Base-by-base conservation (phyloP, 192 early-diverging fungal genomes). In the Diversispora epigaea region DNA sequence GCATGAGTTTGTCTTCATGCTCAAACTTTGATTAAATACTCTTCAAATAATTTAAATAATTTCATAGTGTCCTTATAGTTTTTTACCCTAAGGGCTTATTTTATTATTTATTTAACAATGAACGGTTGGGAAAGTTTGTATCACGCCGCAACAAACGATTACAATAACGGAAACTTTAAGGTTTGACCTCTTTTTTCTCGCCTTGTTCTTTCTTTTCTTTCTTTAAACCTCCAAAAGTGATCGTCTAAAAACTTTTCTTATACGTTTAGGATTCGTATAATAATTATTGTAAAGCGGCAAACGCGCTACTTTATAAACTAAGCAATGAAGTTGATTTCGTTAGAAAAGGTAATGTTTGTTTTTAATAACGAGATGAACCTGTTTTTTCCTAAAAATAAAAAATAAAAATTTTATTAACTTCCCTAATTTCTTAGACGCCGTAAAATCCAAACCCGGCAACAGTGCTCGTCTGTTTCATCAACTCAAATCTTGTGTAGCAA, bases 241-340 rank as follows among this genome's bases (percentile, higher is more conserved):
- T 21, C 65, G 22, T 41, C 21, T 63, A 63, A 63, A 63, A 3
- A 9, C 11, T 64, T 63, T n/a, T 65, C 63, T 10, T 63, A 4
- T 50, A 65, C 44, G n/a, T 19, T 17, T 41, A 75, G 73, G 62
- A 64, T 7, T 62, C 73, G 9, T 75, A 75, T 25, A 14, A 0
- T 39, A 65, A 65, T 40, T 64, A 75, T 55, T 54, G 63, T n/a
- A 75, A 75, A 54, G 39, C 60, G 52, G 61, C 73, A 46, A 52
- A 2, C 25, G 61, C 62, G 25, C 17, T 75, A 40, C n/a, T 75
- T 7, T 41, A 54, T 14, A 75, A 75, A 17, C 61, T 75, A 19
- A 41, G 2, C 22, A 6, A 46, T 40, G 73, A 75, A 22, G 73
- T 65, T 64, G 21, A 61, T 47, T 72, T 72, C 21, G 8, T 43